These are phyloP conservation scores for Metrosideros polymorpha DNA, from an alignment of 441 rosid species.

Conservation along the genomic window DNA sequence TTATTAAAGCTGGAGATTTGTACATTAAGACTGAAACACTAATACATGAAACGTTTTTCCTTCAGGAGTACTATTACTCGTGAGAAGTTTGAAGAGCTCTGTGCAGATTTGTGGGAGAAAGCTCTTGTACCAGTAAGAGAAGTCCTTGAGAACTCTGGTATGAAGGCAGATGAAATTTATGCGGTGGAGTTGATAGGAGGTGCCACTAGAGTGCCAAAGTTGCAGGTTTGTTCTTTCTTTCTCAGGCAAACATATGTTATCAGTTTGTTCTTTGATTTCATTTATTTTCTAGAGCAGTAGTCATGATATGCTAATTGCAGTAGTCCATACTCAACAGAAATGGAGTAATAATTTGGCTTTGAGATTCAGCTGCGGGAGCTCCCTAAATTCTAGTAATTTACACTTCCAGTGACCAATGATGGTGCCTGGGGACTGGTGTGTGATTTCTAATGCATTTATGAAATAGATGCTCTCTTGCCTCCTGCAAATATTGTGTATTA, in stretches of 20 bases:
- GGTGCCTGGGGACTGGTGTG: not conserved
- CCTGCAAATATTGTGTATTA: not conserved
- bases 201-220: slow-evolving; percentile 94
- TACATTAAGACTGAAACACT: not conserved
- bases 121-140: slow-evolving; percentile 71
- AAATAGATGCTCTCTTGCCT: not conserved
- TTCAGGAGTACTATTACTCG: slow-evolving; percentile 88
- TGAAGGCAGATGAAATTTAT: slow-evolving; percentile 62
- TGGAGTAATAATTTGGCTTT: not conserved
- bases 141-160: slow-evolving; percentile 63
- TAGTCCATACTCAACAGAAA: not conserved
- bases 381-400: not conserved
- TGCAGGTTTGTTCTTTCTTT: slow-evolving; percentile 54
- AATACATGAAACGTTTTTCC: not conserved
- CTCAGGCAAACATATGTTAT: not conserved
- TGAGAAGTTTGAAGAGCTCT: slow-evolving; percentile 90
- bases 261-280: not conserved
- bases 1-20: not conserved
- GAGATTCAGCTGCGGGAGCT: not conserved
- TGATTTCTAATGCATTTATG: not conserved
- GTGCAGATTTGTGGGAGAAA: slow-evolving; percentile 87
- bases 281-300: not conserved
- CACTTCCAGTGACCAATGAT: not conserved
- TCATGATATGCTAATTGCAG: not conserved
- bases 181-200: slow-evolving; percentile 96